Evolutionary conservation across 192 early-diverging fungal genomes (phyloP).

Genomic region (Funneliformis mosseae): DNA sequence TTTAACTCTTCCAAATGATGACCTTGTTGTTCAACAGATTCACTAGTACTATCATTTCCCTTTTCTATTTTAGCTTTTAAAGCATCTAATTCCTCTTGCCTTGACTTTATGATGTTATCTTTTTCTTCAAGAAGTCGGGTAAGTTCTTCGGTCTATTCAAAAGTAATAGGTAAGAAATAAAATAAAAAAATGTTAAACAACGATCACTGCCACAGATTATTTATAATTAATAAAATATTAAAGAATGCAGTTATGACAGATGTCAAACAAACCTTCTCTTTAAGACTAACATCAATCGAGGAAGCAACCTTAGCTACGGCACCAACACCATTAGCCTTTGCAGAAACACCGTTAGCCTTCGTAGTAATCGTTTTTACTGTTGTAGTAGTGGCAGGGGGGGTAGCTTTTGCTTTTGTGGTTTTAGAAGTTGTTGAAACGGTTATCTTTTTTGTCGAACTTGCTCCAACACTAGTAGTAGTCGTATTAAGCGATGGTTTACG

Average conservation of each 20-base stretch:
- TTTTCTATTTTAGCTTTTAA: slow-evolving; percentile 18
- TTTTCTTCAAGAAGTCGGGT: slow-evolving; percentile 24
- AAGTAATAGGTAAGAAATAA: background rate
- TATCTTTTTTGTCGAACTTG: background rate
- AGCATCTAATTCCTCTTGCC: slow-evolving; percentile 19
- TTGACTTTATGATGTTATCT: slow-evolving; percentile 14
- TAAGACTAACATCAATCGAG: slow-evolving; percentile 11
- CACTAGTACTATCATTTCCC: background rate
- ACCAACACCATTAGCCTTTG: background rate
- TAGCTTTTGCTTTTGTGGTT: background rate
- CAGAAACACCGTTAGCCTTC: background rate
- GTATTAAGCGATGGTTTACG: background rate
- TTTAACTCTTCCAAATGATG: slow-evolving; percentile 20
- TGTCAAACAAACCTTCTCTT: slow-evolving; percentile 31
- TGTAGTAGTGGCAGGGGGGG: background rate
- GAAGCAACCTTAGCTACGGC: background rate
- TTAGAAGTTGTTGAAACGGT: background rate
- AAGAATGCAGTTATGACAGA: background rate
- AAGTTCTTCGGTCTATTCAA: slow-evolving; percentile 28
- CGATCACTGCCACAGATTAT: no score
- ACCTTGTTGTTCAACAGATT: background rate
- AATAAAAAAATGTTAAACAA: no score
- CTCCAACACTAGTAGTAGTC: background rate
- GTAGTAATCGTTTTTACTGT: background rate
- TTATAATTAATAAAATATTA: background rate